phyloP scores from a whole-genome alignment of 345 rosid species.

The Corchorus capsularis region DNA sequence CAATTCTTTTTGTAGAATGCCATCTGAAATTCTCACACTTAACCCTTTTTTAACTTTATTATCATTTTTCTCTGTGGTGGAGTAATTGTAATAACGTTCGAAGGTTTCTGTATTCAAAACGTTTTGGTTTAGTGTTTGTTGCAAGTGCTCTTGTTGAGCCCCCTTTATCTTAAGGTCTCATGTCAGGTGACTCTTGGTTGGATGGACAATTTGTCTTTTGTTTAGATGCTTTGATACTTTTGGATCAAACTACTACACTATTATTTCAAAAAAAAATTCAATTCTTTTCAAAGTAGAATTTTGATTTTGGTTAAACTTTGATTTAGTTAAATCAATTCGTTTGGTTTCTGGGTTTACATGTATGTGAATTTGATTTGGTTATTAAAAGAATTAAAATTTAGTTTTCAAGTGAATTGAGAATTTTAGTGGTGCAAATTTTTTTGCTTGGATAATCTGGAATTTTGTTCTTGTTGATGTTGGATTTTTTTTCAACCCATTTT shows the following conservation, averaged over 20 bases:
- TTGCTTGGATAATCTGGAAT: no score
- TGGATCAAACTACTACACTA: background rate
- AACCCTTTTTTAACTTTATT: background rate
- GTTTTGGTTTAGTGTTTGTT: background rate
- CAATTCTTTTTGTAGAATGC: conserved; percentile 4
- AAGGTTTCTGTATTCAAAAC: conserved; percentile 8
- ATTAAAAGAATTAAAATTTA: no score
- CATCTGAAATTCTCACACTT: conserved; percentile 6
- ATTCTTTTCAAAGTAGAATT: no score
- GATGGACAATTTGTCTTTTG: background rate
- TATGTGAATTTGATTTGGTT: no score
- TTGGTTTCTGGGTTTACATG: no score
- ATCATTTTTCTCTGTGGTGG: background rate
- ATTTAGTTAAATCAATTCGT: no score
- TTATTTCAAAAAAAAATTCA: no score
- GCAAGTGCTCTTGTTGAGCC: conserved; percentile 4
- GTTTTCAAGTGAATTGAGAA: no score
- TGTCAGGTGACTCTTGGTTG: background rate
- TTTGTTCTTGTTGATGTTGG: no score
- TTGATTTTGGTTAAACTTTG: no score
- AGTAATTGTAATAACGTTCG: conserved; percentile 14
- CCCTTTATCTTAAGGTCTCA: background rate
- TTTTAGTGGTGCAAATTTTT: no score
- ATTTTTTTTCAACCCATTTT: no score
- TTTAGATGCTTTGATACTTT: background rate